Evolutionary conservation across 2,329 filamentous ascomycete species (phyloP), one percentile per base, ranked within the genome.

Genomic region (Pseudogymnoascus sp.): DNA sequence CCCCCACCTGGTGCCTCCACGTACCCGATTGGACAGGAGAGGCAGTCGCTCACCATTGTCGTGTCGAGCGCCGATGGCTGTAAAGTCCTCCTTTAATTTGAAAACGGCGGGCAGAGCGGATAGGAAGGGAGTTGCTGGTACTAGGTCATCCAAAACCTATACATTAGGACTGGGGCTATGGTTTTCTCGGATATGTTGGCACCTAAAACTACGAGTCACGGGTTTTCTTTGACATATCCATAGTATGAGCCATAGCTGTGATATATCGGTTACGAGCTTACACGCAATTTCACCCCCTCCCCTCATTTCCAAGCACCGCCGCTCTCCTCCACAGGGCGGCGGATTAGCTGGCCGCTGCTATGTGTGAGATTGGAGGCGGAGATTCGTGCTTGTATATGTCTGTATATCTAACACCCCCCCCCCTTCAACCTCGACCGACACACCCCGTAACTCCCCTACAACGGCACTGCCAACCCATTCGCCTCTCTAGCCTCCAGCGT

Each of bases 201-300:
- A 1, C 75, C 96, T 4, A 89, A 91, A 0, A 91, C 11, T 33
- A 10, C 7, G 88, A 5, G 96, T 95, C 70, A 84, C 90, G 3
- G 89, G 93, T 6, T n/a, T 37, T 19, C 19, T 19, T 19, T 19
- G 19, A 19, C 19, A 8, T 31, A 7, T 8, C 28, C 28, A 31
- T 8, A 8, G 28, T 31, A 31, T 7, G 28, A 31, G 28, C 28
- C 28, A 31, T 31, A 31, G 28, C 28, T 31, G 7, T 8, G 7
- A 31, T 31, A 31, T 31, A 31, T 31, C 8, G 28, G 7, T 31
- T 7, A 31, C 28, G 6, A 31, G 28, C 8, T 31, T 31, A 8
- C 5, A 31, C 28, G 28, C 2, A 7, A 7, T 7, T 31, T 2
- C 26, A 31, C 28, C 28, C 7, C 28, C 8, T 31, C 7, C 28